phyloP scores from a whole-genome alignment of 139 green algal genomes.

The Chlorella sp. region DNA sequence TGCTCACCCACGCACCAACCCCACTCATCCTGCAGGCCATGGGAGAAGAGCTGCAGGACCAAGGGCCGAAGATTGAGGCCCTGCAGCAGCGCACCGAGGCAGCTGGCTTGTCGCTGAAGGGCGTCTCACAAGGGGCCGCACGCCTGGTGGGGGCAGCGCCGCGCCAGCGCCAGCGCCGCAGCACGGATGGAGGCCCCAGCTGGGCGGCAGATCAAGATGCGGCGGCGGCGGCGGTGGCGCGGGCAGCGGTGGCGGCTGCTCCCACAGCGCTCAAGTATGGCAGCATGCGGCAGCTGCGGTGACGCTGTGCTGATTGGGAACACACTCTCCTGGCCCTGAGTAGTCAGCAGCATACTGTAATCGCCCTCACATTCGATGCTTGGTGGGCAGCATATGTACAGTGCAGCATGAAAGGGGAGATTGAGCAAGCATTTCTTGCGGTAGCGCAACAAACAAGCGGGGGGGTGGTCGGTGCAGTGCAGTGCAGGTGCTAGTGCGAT shows the following conservation, averaged over 20 bases:
- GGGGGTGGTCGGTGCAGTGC: too few relatives aligned
- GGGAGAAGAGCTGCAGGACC: conserved; percentile 29
- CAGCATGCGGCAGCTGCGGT: too few relatives aligned
- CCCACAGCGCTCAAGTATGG: not conserved
- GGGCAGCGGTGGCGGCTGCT: not conserved
- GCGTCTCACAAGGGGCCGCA: not conserved
- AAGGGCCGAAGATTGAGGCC: conserved; percentile 6
- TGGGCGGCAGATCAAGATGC: not conserved
- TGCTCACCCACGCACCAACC: not conserved
- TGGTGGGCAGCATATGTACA: too few relatives aligned
- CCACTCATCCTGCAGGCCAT: conserved; percentile 5
- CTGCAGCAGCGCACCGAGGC: conserved; percentile 7
- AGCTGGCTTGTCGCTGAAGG: not conserved
- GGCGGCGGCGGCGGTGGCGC: not conserved
- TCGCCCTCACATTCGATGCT: too few relatives aligned
- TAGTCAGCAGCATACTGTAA: too few relatives aligned
- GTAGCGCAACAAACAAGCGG: too few relatives aligned
- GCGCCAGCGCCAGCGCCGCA: not conserved
- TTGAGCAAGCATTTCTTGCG: too few relatives aligned
- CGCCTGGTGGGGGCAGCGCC: not conserved
- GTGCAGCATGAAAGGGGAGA: too few relatives aligned
- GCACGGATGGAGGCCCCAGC: not conserved
- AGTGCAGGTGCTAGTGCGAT: too few relatives aligned
- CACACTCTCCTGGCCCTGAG: too few relatives aligned
- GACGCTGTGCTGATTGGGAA: too few relatives aligned